phyloP scores from a whole-genome alignment of 768 basidiomycete genomes.

The Mycena floridula region DNA sequence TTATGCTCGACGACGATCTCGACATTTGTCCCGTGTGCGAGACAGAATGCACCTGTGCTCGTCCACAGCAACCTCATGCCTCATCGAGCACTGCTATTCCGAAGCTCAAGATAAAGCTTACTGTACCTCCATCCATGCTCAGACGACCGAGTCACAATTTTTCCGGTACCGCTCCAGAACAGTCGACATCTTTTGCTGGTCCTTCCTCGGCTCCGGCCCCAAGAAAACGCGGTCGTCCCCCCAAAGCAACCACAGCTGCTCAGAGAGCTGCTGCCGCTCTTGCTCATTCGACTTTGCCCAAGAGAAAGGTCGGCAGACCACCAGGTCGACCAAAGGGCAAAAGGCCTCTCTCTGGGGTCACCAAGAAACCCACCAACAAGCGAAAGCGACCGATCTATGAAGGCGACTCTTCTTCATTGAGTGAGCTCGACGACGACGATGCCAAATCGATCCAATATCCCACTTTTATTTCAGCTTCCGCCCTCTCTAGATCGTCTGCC shows the following conservation, averaged over 20 bases:
- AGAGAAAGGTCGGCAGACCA: slow-evolving; percentile 13
- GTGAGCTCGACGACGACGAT: slow-evolving; percentile 31
- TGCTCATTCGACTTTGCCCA: not conserved
- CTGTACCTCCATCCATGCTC: slow-evolving; percentile 11
- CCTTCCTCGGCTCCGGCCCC: slow-evolving; percentile 14
- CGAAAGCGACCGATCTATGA: slow-evolving; percentile 25
- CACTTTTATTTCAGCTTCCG: slow-evolving; percentile 65
- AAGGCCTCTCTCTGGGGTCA: slow-evolving; percentile 6
- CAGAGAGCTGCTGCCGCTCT: slow-evolving; percentile 18
- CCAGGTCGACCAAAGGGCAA: slow-evolving; percentile 16
- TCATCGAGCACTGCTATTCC: slow-evolving; percentile 44
- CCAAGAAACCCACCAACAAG: slow-evolving; percentile 18
- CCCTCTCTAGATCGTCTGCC: slow-evolving; percentile 32
- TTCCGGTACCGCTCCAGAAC: slow-evolving; percentile 11
- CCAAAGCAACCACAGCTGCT: slow-evolving; percentile 36
- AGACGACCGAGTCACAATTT: slow-evolving; percentile 9
- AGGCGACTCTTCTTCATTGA: slow-evolving; percentile 26
- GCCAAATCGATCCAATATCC: slow-evolving; percentile 41
- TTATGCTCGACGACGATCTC: slow-evolving; percentile 81
- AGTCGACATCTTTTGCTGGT: no score
- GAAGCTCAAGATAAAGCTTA: slow-evolving; percentile 39
- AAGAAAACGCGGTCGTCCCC: slow-evolving; percentile 49
- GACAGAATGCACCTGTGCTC: slow-evolving; percentile 78
- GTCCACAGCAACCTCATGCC: slow-evolving; percentile 25
- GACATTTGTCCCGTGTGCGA: slow-evolving; percentile 90